Evolutionary conservation across 805 yeast species (phyloP), one percentile per base, ranked within the genome.

Genomic region (Zygosaccharomyces lentus): DNA sequence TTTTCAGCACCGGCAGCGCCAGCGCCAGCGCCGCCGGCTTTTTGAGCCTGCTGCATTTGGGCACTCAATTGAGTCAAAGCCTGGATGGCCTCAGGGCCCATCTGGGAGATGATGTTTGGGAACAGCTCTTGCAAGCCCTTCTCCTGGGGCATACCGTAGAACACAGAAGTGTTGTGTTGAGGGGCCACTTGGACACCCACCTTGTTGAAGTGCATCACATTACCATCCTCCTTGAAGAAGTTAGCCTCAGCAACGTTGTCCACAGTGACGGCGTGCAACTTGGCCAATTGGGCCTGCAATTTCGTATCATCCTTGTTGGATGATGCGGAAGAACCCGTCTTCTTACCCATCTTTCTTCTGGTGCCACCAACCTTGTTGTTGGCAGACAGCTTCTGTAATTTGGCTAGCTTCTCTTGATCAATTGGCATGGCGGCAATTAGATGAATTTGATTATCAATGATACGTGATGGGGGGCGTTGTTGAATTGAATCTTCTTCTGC

Each of bases 211-310:
- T 91, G 96, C 72, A 91, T 75, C 55, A 93, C 96, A 68, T 83
- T 84, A 67, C 97, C 97, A 71, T 91, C 96, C 55, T 88, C 96
- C 72, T 78, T 85, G 86, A 93, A 90, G 78, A 91, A 87, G 81
- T 90, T 91, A 65, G 96, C 98, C 77, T 91, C 97, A 70, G 88
- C 95, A 64, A 91, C 83, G 64, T 86, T 88, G 58, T 85, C 89
- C 61, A 91, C 74, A 63, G 88, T 84, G 72, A 84, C 87, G 56
- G 90, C 95, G 72, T 86, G 84, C 69, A 91, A 77, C 76, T 90
- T 89, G 70, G 82, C 84, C 73, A 91, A 77, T 65, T 91, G 81
- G 61, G 82, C 86, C 74, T 87, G 89, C 70, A 91, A 78, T 74
- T 90, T 89, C 71, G 88, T 77, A 75, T 90, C 96, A 66, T 89